Evolutionary conservation across 2,329 filamentous ascomycete genomes (phyloP), one percentile per base, ranked within the genome.

Genomic region (Arthrobotrys sphaeroides): DNA sequence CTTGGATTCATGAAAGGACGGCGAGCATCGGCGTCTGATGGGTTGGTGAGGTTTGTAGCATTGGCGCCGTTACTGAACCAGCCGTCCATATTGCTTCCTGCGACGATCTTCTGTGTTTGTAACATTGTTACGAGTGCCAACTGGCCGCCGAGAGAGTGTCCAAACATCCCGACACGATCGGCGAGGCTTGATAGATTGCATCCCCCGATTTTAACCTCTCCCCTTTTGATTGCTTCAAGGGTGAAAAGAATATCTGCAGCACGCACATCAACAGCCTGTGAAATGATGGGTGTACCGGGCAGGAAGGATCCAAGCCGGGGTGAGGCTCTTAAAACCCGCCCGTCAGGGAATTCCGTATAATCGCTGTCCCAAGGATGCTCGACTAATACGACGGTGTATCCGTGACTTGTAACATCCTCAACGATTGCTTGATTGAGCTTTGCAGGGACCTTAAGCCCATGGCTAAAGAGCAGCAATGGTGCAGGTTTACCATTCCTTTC

Each of bases 31-130:
- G 53, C 53, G n/a, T 43, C 31, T 5, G 42, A 36, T 5, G 53
- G 53, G 22, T 62, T 20, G 2, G 61, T 74, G 12, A 74, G 33
- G 24, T 67, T 60, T n/a, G 61, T 67, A 16, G 61, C 69, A 40
- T 73, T 67, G 1, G 69, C 69, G 38, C 60, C 47, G 28, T 66
- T 66, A 53, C 49, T 60, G 42, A 70, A 73, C 69, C 69, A 73
- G 12, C 61, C 69, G 43, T 74, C 51, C 51, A 74, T 74, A 20
- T 68, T 68, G 18, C 22, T 68, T 4, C 70, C 62, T 18, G 60
- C 43, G 26, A 62, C 51, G 28, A 74, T 64, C n/a, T 40, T 68
- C 1, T 33, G 12, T 2, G 70, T 62, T n/a, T 64, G 61, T 26
- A 67, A 28, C 53, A 57, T 62, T 13, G 47, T 36, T 10, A 74